Base-by-base conservation (phyloP, 2,329 filamentous ascomycete species). In the Monilinia vaccinii-corymbosi region DNA sequence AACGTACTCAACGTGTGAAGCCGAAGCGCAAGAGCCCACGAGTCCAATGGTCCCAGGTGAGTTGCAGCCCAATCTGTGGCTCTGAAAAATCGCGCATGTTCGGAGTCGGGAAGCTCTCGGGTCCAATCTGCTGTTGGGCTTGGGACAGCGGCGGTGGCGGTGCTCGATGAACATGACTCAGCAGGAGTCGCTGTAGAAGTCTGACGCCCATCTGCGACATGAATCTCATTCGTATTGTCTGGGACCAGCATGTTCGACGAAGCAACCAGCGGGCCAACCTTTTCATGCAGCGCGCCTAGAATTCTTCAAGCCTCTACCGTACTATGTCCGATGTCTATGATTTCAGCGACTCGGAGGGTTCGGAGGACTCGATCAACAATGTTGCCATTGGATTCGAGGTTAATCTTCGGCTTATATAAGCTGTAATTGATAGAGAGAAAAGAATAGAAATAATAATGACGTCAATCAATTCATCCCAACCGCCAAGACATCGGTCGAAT, bases 1-100 rank as follows among this genome's bases (percentile, higher is more conserved):
- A 70, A 63, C 3, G 66, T 49, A 4, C 61, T 68, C 14, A 60
- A 66, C 4, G 60, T 63, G 34, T 69, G 61, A 14, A 69, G 38
- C 10, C 65, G 60, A 25, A 70, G 58, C 2, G 64, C 62, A 36
- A 62, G 31, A 8, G 60, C 28, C 67, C 67, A 70, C 36, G 28
- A 49, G 21, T 56, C 46, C 14, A 68, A 47, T n/a, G 65, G 63
- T 1, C 68, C 68, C 14, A 70, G 47, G 3, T 25, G 44, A 8
- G 55, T 66, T 16, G 61, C 62, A 31, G 64, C 61, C 68, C 68
- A 70, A 53, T 70, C 56, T 6, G 48, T 61, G 6, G 55, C n/a
- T 40, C 42, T 63, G 42, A 70, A 69, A 23, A 68, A 67, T 6
- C 28, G 46, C 1, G 65, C 58, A 62, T 70, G 66, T 2, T 65